Conservation (phyloP, 1,139 yeast species). For the Saccharomyces hybrid region DNA sequence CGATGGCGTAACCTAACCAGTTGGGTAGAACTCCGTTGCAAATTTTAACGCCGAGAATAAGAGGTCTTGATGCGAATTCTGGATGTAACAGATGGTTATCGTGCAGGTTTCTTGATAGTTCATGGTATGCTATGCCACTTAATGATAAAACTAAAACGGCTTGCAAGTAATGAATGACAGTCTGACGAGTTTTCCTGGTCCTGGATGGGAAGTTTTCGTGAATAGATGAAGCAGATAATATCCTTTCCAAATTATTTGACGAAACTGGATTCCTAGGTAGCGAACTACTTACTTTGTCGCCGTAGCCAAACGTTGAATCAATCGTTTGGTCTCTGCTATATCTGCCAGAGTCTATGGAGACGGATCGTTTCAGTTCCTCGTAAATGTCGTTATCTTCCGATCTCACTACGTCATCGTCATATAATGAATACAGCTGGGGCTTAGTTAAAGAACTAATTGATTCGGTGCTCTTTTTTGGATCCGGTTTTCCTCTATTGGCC, state of each 20-base stretch:
- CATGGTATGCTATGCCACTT: constrained; percentile 45
- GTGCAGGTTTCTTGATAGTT: constrained; percentile 44
- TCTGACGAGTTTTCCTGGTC: constrained; percentile 8
- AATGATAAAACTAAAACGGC: constrained; percentile 35
- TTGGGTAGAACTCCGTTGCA: constrained; percentile 26
- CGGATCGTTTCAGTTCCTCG: constrained; percentile 19
- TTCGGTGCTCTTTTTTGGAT: constrained; percentile 15
- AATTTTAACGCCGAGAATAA: constrained; percentile 27
- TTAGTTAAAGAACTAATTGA: constrained; percentile 25
- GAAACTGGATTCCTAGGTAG: not conserved
- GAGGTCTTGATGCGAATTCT: constrained; percentile 32
- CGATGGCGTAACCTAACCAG: constrained; percentile 38
- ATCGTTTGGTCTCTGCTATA: not conserved
- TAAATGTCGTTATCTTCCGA: constrained; percentile 27
- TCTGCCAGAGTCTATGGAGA: constrained; percentile 1
- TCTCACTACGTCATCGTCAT: constrained; percentile 30
- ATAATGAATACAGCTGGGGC: constrained; percentile 29
- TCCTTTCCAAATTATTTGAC: not conserved
- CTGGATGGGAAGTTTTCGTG: constrained; percentile 5
- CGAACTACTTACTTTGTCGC: not conserved
- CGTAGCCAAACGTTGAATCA: not conserved
- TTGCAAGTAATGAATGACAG: constrained; percentile 8
- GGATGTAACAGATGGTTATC: constrained; percentile 40
- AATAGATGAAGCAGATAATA: constrained; percentile 2
- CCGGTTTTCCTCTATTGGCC: not conserved